These are phyloP conservation scores for Ajuga reptans DNA, from an alignment of 305 asterid genomes.

Conservation along the genomic window DNA sequence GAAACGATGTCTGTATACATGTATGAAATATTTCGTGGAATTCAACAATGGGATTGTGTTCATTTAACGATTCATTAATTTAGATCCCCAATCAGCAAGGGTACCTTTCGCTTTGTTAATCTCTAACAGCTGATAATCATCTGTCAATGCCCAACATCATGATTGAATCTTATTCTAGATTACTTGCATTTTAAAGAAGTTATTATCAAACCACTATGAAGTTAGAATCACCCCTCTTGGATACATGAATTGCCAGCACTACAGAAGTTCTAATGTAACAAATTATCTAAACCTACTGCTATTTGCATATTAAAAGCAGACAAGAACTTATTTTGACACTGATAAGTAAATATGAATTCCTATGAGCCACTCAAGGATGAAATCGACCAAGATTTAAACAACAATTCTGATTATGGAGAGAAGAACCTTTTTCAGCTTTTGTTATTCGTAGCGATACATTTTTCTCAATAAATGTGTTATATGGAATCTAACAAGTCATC, in stretches of 20 bases:
- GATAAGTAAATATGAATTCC: background rate
- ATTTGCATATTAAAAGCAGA: background rate
- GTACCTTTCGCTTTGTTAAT: background rate
- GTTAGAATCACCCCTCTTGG: background rate
- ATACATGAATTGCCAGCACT: background rate
- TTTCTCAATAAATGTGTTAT: background rate
- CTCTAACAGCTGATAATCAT: background rate
- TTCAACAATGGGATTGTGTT: background rate
- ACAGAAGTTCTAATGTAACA: background rate
- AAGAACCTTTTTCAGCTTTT: background rate
- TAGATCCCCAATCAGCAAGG: background rate
- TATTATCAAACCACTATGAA: background rate
- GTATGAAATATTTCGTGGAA: background rate
- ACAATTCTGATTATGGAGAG: background rate
- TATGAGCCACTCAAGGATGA: background rate
- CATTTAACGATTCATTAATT: background rate
- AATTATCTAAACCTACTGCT: background rate
- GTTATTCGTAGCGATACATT: background rate
- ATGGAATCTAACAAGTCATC: background rate
- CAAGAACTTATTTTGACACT: background rate
- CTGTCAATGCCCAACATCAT: background rate
- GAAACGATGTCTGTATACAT: slow-evolving; percentile 3
- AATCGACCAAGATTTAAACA: background rate
- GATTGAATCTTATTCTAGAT: slow-evolving; percentile 8
- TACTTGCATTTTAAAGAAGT: background rate